Conservation (phyloP, 129 eudicot species). For the Flaveria sonorensis region DNA sequence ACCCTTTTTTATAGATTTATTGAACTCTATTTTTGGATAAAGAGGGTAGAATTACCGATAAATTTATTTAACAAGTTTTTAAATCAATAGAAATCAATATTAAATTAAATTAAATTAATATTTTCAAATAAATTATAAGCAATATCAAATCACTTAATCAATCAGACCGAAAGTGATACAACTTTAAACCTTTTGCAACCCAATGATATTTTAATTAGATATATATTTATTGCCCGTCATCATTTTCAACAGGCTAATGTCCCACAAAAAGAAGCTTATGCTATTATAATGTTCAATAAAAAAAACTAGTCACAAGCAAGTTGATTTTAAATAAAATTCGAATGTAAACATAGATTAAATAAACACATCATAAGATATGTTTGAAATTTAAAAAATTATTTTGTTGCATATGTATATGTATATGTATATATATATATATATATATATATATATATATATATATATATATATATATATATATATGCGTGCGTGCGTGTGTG, state of each 20-base stretch:
- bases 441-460: too few relatives aligned
- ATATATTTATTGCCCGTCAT: neutral
- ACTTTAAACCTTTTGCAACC: neutral
- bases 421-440: too few relatives aligned
- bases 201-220: neutral
- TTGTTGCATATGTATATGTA: too few relatives aligned
- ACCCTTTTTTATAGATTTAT: neutral
- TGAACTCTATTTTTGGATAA: neutral
- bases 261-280: too few relatives aligned
- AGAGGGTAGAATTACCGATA: neutral
- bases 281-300: too few relatives aligned
- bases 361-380: too few relatives aligned
- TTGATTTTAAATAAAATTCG: too few relatives aligned
- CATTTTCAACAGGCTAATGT: neutral
- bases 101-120: neutral
- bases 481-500: too few relatives aligned
- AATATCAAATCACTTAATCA: conserved; percentile 4
- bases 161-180: conserved; percentile 15
- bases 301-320: too few relatives aligned
- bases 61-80: neutral
- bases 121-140: neutral
- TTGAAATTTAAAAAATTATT: too few relatives aligned
- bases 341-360: too few relatives aligned
- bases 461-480: too few relatives aligned
- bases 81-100: neutral